These are phyloP conservation scores for Colletotrichum cuscutae DNA, from an alignment of 2,329 filamentous ascomycete species.

Conservation along the genomic window DNA sequence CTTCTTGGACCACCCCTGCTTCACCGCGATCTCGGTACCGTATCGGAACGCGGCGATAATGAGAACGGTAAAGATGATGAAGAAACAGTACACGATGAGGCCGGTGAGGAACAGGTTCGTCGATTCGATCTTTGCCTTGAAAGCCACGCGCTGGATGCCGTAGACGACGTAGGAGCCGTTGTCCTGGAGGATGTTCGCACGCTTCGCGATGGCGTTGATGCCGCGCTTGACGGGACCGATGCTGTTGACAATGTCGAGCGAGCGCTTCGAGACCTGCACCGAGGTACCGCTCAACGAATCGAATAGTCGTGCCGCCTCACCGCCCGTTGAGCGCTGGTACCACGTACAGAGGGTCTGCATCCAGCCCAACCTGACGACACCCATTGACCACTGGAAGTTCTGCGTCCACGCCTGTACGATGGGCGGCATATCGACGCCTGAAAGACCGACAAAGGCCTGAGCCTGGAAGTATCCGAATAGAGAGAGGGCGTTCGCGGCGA, in stretches of 20 bases:
- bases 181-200: conserved; percentile 62
- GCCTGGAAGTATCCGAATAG: conserved; percentile 95
- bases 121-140: conserved; percentile 83
- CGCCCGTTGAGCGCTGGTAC: conserved; percentile 95
- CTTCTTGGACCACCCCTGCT: conserved; percentile 79
- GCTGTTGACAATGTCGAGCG: conserved; percentile 47
- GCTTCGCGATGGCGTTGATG: conserved; percentile 58
- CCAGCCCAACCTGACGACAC: conserved; percentile 87
- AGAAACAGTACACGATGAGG: conserved; percentile 87
- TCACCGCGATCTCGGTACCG: conserved; percentile 79
- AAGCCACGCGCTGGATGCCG: conserved; percentile 91
- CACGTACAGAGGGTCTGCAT: conserved; percentile 90
- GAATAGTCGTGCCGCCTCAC: conserved; percentile 82
- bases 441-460: conserved; percentile 91
- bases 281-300: conserved; percentile 79
- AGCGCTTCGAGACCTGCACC: conserved; percentile 80
- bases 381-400: conserved; percentile 99
- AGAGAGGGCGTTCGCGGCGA: conserved; percentile 91
- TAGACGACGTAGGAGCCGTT: conserved; percentile 72
- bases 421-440: conserved; percentile 82
- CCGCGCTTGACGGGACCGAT: conserved; percentile 58
- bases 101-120: conserved; percentile 96
- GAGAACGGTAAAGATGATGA: conserved; percentile 79
- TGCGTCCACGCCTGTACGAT: conserved; percentile 94
- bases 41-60: conserved; percentile 84